phyloP scores from a whole-genome alignment of 768 basidiomycete genomes.

The Tricholoma sp. region DNA sequence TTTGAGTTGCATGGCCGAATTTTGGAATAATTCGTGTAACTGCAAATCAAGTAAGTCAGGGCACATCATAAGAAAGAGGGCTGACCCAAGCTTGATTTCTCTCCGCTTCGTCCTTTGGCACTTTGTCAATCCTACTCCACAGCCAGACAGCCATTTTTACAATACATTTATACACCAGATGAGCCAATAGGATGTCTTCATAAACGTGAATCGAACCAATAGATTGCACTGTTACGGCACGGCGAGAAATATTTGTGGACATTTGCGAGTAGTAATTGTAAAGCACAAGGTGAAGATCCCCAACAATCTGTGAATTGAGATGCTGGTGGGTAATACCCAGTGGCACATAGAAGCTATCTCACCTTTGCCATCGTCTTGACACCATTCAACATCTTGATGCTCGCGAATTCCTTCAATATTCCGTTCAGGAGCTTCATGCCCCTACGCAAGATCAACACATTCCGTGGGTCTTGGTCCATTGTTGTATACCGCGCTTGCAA shows the following conservation, averaged over 20 bases:
- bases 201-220: constrained; percentile 34
- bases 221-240: constrained; percentile 36
- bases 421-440: constrained; percentile 59
- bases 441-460: constrained; percentile 50
- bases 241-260: constrained; percentile 33
- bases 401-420: constrained; percentile 65
- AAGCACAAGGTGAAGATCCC: constrained; percentile 48
- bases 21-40: constrained; percentile 59
- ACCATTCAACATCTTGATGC: constrained; percentile 65
- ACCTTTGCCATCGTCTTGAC: constrained; percentile 63
- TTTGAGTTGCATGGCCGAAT: constrained; percentile 52
- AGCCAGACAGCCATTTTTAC: constrained; percentile 67
- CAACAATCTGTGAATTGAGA: constrained; percentile 40
- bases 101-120: constrained; percentile 36
- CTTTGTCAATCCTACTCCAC: constrained; percentile 50
- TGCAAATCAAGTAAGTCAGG: constrained; percentile 19
- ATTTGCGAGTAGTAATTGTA: constrained; percentile 57
- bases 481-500: constrained; percentile 46
- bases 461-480: constrained; percentile 34
- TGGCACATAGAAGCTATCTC: constrained; percentile 11
- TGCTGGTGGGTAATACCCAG: not conserved
- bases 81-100: constrained; percentile 52
- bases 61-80: constrained; percentile 3
- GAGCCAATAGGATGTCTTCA: constrained; percentile 47
- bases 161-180: constrained; percentile 73